Percentiles rank a stretch among this genome's conserved stretches.
These are phyloP conservation scores for Fraxinus excelsior DNA, from an alignment of 257 asterid species.

Conservation along the genomic window DNA sequence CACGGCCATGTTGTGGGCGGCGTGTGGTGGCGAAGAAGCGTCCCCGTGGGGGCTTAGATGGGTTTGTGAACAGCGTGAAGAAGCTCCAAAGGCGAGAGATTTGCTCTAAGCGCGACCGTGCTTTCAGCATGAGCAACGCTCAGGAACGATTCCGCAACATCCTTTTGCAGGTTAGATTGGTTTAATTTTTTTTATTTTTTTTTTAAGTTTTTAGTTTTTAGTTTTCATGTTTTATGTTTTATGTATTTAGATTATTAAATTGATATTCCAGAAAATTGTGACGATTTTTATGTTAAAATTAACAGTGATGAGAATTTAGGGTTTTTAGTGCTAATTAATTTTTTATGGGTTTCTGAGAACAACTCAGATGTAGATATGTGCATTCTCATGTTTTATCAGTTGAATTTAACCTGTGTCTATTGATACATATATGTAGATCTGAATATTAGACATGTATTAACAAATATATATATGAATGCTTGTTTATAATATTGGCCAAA, in stretches of 20 bases:
- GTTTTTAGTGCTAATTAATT: conserved; percentile 23
- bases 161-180: conserved; percentile 72
- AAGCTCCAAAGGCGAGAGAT: conserved; percentile 96
- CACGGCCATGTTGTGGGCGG: conserved; percentile 87
- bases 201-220: neutral
- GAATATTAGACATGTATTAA: conserved; percentile 16
- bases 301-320: conserved; percentile 8
- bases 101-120: conserved; percentile 81
- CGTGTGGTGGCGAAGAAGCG: conserved; percentile 96
- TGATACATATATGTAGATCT: conserved; percentile 5
- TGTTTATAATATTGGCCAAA: neutral
- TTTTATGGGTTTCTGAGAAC: neutral
- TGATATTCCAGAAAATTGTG: neutral
- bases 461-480: neutral
- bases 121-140: conserved; percentile 93
- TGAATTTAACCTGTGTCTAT: neutral
- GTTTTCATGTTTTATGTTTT: neutral
- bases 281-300: neutral
- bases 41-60: conserved; percentile 78
- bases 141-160: conserved; percentile 95
- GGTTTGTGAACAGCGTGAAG: conserved; percentile 90
- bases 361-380: conserved; percentile 4
- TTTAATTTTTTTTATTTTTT: neutral
- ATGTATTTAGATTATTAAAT: neutral
- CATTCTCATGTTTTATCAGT: neutral